Evolutionary conservation across 192 early-diverging fungal genomes (phyloP).

Genomic region (Linnemannia elongata): DNA sequence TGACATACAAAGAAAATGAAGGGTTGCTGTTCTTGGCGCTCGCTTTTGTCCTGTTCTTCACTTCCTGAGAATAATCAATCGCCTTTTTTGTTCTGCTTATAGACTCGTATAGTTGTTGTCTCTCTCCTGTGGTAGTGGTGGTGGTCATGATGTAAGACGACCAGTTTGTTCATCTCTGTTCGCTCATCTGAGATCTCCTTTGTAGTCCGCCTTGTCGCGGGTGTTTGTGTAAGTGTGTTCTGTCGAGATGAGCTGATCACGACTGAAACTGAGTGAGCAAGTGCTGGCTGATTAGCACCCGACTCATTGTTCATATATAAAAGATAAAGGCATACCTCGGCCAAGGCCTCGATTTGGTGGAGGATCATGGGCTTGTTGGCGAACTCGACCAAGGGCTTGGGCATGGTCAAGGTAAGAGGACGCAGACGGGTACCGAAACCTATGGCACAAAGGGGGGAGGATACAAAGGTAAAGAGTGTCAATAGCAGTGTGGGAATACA

Average conservation of each 20-base stretch:
- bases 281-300: not conserved
- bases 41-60: not conserved
- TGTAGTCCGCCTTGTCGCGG: not conserved
- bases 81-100: too few species aligned
- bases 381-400: slow-evolving; percentile 99
- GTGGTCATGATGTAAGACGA: too few species aligned
- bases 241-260: slow-evolving; percentile 1
- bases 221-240: not conserved
- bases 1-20: slow-evolving; percentile 6
- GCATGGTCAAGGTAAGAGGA: slow-evolving; percentile 95
- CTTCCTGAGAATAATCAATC: too few species aligned
- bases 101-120: too few species aligned
- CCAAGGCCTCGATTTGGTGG: slow-evolving; percentile 98
- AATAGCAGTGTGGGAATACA: not conserved
- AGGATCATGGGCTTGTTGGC: slow-evolving; percentile 99
- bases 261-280: not conserved
- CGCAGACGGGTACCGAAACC: slow-evolving; percentile 99
- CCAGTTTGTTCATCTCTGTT: not conserved
- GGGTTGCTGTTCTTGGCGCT: not conserved
- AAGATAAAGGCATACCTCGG: slow-evolving; percentile 78
- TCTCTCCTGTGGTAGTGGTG: too few species aligned
- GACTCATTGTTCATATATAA: not conserved
- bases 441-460: slow-evolving; percentile 28
- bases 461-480: not conserved
- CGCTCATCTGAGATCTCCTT: not conserved